These are phyloP conservation scores for Psilocybe cubensis DNA, from an alignment of 768 basidiomycete species.

Conservation along the genomic window DNA sequence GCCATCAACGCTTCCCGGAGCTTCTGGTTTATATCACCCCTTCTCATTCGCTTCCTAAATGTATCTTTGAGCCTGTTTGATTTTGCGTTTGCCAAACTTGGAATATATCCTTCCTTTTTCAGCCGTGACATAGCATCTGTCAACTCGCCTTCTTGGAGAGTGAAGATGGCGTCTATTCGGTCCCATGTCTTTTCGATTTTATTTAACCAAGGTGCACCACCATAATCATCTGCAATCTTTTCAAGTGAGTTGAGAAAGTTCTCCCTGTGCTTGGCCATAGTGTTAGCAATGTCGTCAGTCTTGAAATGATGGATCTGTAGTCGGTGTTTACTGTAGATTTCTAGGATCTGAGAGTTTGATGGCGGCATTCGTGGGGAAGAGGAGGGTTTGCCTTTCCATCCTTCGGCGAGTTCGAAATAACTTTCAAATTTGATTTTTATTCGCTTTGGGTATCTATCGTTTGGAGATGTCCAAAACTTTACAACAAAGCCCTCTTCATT, in stretches of 20 bases:
- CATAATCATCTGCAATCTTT: conserved; percentile 26
- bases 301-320: conserved; percentile 17
- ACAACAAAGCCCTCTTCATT: conserved; percentile 30
- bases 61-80: conserved; percentile 1
- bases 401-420: conserved; percentile 16
- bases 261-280: conserved; percentile 5
- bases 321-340: conserved; percentile 12
- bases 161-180: conserved; percentile 22
- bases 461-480: conserved; percentile 23
- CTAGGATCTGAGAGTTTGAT: conserved; percentile 12
- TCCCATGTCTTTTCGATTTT: conserved; percentile 20
- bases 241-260: conserved; percentile 15
- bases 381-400: too few relatives aligned
- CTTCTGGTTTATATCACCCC: conserved; percentile 15
- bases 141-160: conserved; percentile 23
- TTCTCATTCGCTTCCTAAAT: conserved; percentile 21
- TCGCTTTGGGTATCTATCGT: conserved; percentile 24
- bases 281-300: conserved; percentile 1
- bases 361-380: conserved; percentile 5
- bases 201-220: conserved; percentile 22
- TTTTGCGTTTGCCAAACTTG: neutral
- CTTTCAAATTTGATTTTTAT: conserved; percentile 29
- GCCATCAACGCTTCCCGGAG: conserved; percentile 12
- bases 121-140: conserved; percentile 9
- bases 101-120: conserved; percentile 17